Evolutionary conservation across 164 flowering plant genomes (phyloP).

Genomic region (Vitis riparia): DNA sequence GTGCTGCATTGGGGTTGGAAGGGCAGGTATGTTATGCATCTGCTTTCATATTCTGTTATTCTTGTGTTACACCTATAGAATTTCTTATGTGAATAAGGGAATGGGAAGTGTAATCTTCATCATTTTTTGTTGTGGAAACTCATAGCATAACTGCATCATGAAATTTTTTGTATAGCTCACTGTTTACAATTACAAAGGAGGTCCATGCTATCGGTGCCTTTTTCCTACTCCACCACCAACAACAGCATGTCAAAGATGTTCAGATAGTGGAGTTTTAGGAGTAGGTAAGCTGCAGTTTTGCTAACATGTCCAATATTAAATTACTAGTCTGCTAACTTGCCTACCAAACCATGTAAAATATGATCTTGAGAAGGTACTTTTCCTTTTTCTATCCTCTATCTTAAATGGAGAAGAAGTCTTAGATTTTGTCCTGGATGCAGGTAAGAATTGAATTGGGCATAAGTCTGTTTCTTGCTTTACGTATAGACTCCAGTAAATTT

Average conservation of each 20-base stretch:
- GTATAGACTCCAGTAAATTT: too few species aligned
- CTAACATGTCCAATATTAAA: not conserved
- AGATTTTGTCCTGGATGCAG: not conserved
- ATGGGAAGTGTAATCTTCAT: too few species aligned
- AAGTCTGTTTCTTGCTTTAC: too few species aligned
- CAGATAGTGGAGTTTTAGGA: constrained; percentile 98
- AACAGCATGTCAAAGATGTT: constrained; percentile 91
- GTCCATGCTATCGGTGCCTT: constrained; percentile 94
- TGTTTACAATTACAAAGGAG: constrained; percentile 85
- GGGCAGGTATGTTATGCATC: constrained; percentile 69
- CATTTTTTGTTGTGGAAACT: not conserved
- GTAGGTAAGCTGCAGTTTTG: constrained; percentile 54
- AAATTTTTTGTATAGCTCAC: constrained; percentile 61
- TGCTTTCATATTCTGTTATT: not conserved
- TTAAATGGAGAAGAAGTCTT: not conserved
- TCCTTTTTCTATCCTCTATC: not conserved
- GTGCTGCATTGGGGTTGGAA: constrained; percentile 97
- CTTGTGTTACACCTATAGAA: not conserved
- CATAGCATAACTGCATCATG: not conserved
- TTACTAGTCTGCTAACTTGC: not conserved
- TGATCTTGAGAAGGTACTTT: not conserved
- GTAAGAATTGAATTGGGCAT: not conserved
- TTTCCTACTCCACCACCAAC: constrained; percentile 95
- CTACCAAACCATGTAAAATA: not conserved
- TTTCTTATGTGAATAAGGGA: not conserved